Evolutionary conservation across 148 eudicot species (phyloP), one percentile per base, ranked within the genome.

Genomic region (Rhododendron williamsianum): DNA sequence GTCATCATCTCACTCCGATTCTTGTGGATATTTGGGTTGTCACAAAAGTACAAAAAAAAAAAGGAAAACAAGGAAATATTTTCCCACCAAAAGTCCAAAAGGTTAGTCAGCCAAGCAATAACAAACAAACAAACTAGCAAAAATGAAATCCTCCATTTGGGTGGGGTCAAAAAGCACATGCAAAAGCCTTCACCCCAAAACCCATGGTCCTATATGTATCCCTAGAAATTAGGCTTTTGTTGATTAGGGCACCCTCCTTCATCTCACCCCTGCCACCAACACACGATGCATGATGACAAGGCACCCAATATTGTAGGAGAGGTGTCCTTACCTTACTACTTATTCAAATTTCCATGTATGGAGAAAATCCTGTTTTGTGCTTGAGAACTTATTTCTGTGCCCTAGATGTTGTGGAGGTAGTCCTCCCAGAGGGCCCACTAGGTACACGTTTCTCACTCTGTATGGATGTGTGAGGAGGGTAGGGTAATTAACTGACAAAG

Each of bases 191-290:
- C 43, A 63, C 78, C 63, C 69, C 65, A 73, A 54, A 49, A 5
- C 43, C 51, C 23, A n/a, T 74, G 78, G 48, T 15, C 73, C 78
- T 36, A 41, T 5, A 41, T 41, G 0, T 41, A 69, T 81, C 69
- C 87, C 84, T 72, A 67, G 9, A 63, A 78, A 36, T 85, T 85
- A 78, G 82, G 74, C 86, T 78, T 78, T 77, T 15, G 3, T 9
- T 11, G 43, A 52, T 63, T 23, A 45, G 73, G 54, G 71, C 43
- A 36, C 51, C 76, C 18, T 12, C 56, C 56, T 52, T 52, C 67
- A 41, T 52, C 41, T 45, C 56, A 46, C 5, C 77, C 82, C 46
- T 5, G 52, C 60, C 83, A 21, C 41, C 73, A 30, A 19, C 38
- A 27, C 77, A 33, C 10, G 38, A 19, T 85, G 80, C 52, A 19